A percentile compares a stretch with the other conserved stretches of the same genome.
phyloP scores from a whole-genome alignment of 257 asterid genomes.

The Solanum corneliomulleri region DNA sequence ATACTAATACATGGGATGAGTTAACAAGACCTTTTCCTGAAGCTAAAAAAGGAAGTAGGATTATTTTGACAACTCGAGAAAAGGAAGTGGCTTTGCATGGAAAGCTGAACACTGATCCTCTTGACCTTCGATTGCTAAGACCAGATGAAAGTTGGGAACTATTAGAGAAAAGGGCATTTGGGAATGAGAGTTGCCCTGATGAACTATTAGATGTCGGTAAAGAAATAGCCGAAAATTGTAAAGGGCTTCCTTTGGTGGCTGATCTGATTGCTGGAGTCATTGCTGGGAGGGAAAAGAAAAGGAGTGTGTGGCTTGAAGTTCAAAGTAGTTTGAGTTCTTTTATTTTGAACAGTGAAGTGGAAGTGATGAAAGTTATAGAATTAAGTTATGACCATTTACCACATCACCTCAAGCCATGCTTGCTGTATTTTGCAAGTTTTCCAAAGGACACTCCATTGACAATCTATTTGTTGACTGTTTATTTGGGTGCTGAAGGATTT shows the following conservation, averaged over 20 bases:
- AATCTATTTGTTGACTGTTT: background rate
- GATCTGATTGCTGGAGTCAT: constrained; percentile 13
- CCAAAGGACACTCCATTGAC: background rate
- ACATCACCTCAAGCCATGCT: constrained; percentile 7
- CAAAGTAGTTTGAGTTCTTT: background rate
- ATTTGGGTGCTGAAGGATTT: constrained; percentile 20
- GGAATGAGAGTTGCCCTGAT: background rate
- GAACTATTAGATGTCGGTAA: constrained; percentile 4
- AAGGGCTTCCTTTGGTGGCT: constrained; percentile 11
- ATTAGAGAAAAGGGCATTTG: constrained; percentile 1
- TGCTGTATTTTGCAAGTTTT: constrained; percentile 11
- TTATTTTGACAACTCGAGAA: background rate
- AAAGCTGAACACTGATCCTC: background rate
- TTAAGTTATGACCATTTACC: constrained; percentile 17
- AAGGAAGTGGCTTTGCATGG: background rate
- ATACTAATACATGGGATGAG: background rate
- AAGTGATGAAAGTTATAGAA: constrained; percentile 2
- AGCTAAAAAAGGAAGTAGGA: background rate
- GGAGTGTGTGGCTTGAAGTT: constrained; percentile 1
- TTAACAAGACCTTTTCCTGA: background rate
- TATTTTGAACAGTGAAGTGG: background rate
- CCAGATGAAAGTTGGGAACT: constrained; percentile 5
- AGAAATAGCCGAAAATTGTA: constrained; percentile 4
- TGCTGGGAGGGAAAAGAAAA: constrained; percentile 1
- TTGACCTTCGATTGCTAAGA: background rate